Conservation (phyloP, 768 basidiomycete species). For the Suillus luteus region DNA sequence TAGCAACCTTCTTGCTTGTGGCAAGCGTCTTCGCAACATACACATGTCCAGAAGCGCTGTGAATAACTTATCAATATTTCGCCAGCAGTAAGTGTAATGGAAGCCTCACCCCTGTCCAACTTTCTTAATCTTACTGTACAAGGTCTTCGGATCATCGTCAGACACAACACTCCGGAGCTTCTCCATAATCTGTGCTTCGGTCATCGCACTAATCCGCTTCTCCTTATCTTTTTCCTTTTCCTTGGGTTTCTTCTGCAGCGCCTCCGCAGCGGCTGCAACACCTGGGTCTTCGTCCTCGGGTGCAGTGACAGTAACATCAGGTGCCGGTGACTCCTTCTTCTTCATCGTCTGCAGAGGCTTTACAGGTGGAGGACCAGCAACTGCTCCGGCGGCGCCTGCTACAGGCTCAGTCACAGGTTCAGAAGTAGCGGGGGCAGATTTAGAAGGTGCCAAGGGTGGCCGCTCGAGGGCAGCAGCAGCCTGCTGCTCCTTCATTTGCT, state of each 20-base stretch:
- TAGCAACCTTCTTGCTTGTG: slow-evolving; percentile 87
- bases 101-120: slow-evolving; percentile 92
- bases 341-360: slow-evolving; percentile 77
- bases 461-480: slow-evolving; percentile 38
- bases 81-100: slow-evolving; percentile 6
- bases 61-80: slow-evolving; percentile 16
- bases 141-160: slow-evolving; percentile 79
- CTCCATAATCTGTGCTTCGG: slow-evolving; percentile 98
- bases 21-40: slow-evolving; percentile 92
- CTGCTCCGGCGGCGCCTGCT: slow-evolving; percentile 49
- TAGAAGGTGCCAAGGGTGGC: slow-evolving; percentile 46
- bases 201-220: slow-evolving; percentile 94
- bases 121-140: slow-evolving; percentile 98
- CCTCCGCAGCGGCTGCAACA: slow-evolving; percentile 70
- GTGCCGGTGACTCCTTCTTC: slow-evolving; percentile 46
- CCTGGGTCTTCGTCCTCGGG: slow-evolving; percentile 45
- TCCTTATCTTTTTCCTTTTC: slow-evolving; percentile 57
- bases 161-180: slow-evolving; percentile 89
- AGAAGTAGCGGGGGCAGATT: slow-evolving; percentile 44
- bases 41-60: slow-evolving; percentile 94
- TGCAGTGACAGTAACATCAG: slow-evolving; percentile 54
- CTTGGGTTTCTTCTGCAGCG: slow-evolving; percentile 55
- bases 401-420: slow-evolving; percentile 48
- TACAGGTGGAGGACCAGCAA: slow-evolving; percentile 59
- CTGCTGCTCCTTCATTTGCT: slow-evolving; percentile 22